A percentile compares a stretch with the other conserved stretches of the same genome.
phyloP scores from a whole-genome alignment of 176 grass and related monocot species.

The Avena eriantha region DNA sequence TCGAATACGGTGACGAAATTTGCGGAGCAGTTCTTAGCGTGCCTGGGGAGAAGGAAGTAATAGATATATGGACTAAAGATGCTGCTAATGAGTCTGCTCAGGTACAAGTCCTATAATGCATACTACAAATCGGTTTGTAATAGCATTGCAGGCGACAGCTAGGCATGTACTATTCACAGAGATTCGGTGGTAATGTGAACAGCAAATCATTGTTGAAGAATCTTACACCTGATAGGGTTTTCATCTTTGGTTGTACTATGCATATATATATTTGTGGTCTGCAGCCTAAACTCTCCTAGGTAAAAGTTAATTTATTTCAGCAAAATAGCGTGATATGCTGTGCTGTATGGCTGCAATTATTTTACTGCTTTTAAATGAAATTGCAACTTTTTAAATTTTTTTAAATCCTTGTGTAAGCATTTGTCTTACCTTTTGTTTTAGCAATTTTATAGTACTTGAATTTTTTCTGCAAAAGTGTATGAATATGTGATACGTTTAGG shows the following conservation, averaged over 20 bases:
- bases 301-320: constrained; percentile 1
- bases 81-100: constrained; percentile 84
- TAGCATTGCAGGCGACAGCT: neutral
- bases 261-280: neutral
- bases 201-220: neutral
- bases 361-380: neutral
- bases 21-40: constrained; percentile 84
- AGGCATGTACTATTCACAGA: neutral
- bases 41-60: constrained; percentile 71
- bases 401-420: neutral
- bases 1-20: constrained; percentile 89
- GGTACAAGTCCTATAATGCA: constrained; percentile 42
- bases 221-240: neutral
- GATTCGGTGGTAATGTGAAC: neutral
- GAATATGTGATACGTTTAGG: neutral
- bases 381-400: neutral
- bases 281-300: neutral
- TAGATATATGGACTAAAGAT: constrained; percentile 93
- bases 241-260: neutral
- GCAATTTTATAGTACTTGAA: neutral
- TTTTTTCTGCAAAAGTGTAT: neutral
- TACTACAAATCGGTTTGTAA: neutral
- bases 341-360: neutral
- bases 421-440: neutral
- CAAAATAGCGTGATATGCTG: neutral